Evolutionary conservation across 805 yeast species (phyloP), one percentile per base, ranked within the genome.

Genomic region (Nadsonia fulvescens): DNA sequence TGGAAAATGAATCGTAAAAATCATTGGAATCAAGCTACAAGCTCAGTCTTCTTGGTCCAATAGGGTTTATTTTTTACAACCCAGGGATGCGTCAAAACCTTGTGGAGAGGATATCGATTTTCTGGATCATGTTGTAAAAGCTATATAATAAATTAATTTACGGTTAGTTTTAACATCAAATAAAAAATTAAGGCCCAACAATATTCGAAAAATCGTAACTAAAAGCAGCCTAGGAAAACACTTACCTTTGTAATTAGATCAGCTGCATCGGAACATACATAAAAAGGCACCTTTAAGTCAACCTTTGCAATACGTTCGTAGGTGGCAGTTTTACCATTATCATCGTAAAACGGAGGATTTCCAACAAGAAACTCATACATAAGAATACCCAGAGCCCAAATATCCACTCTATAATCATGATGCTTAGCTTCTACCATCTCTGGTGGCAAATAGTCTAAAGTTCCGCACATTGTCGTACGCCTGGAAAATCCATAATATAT

Each of bases 391-490:
- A 86, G 54, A 1, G 95, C 79, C 98, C 98, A 86, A 3, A 75
- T 63, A 45, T 86, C 98, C 0, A 81, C 93, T 27, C 60, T 60
- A 28, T 60, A 61, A 38, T 76, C 86, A 40, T 86, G 89, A 7
- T 70, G 76, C 38, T 65, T 70, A 2, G 77, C 70, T 34, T 75
- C 89, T 5, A 86, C 78, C 76, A 89, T 72, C 51, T 86, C 98
- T 5, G 98, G 98, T 0, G 96, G 91, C 9, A 89, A 51, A 40
- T 86, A 86, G 49, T 89, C 96, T 20, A 86, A 55, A 0, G 98
- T 89, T 1, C 98, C 96, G 50, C 96, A 89, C 55, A 89, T 64
- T 0, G 96, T 86, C 9, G 69, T 59, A 40, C 94, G 55, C 34
- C 66, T 63, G 18, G n/a, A n/a, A n/a, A n/a, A n/a, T n/a, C n/a